Evolutionary conservation across 352 stramenopile genomes (phyloP), one percentile per base, ranked within the genome.

Genomic region (Thraustochytrium sp.): DNA sequence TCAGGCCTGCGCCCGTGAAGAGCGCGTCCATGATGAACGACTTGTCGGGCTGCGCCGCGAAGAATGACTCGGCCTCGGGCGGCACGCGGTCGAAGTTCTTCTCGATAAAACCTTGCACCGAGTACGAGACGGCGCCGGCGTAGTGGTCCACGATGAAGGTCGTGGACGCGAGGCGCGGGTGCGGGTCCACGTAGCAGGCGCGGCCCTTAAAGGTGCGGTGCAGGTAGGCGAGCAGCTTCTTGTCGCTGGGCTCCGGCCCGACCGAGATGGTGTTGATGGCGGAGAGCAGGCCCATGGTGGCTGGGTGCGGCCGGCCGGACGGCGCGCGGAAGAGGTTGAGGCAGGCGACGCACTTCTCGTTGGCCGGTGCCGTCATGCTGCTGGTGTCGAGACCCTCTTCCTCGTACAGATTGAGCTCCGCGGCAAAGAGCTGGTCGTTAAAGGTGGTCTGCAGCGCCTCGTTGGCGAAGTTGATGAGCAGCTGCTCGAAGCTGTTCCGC

Each of bases 71-170:
- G 75, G 92, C 75, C 4, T 95, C 92, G 46, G 88, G 85, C 53
- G 92, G 92, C 77, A 95, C 93, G 26, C 89, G 91, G 80, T 96
- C 92, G 82, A 94, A 94, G 89, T 95, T 96, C 86, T 95, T 96
- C 88, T 95, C 91, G 40, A 96, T 94, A 84, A 96, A 96, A 29
- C 89, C 88, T 51, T 92, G 91, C 62, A 95, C 90, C 74, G 90
- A 93, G 88, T 96, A 96, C 85, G 90, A 90, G 51, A 95, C 92
- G 40, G 85, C 90, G 23, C 91, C 90, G 37, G 92, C 92, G 85
- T 95, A 96, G 86, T 96, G 92, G 64, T 90, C 88, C 82, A 96
- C 90, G 40, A 94, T 95, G 63, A 96, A 96, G 86, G 91, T 93
- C 9, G n/a, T 37, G 13, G 31, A 29, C 13, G 55, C 61, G n/a